Conservation (phyloP, 2,329 filamentous ascomycete genomes). For the Paracamarosporium sp. region DNA sequence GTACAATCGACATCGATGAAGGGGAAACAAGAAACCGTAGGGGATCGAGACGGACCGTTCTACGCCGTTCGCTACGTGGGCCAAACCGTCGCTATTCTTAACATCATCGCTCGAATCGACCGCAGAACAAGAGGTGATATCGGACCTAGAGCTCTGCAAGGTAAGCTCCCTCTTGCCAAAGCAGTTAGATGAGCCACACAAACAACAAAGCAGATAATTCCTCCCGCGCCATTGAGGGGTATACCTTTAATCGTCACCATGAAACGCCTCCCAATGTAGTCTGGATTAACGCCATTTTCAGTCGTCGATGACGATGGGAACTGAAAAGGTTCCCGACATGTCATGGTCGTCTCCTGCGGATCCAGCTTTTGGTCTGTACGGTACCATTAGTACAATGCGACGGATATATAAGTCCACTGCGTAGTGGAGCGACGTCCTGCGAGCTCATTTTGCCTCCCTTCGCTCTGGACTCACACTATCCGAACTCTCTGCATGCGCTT, state of each 20-base stretch:
- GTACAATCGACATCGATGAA: neutral
- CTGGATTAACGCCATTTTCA: neutral
- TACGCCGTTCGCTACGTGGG: neutral
- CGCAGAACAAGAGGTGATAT: neutral
- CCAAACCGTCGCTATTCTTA: neutral
- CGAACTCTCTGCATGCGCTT: slow-evolving; percentile 58
- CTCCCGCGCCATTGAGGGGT: slow-evolving; percentile 12
- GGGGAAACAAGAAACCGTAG: neutral
- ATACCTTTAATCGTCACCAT: slow-evolving; percentile 14
- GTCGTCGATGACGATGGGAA: neutral
- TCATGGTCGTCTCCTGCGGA: neutral
- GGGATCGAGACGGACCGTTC: slow-evolving; percentile 8
- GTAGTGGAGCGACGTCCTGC: neutral
- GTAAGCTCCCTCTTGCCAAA: slow-evolving; percentile 13
- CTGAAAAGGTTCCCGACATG: neutral
- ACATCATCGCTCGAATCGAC: neutral
- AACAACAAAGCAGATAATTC: slow-evolving; percentile 4
- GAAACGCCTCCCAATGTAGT: neutral
- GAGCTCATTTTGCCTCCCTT: slow-evolving; percentile 9
- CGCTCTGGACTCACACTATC: slow-evolving; percentile 34
- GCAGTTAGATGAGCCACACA: slow-evolving; percentile 5
- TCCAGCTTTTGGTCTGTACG: neutral
- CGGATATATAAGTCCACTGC: neutral
- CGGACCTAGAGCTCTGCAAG: slow-evolving; percentile 9
- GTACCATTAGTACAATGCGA: neutral